These are phyloP conservation scores for Phytopythium kandeliae DNA, from an alignment of 352 stramenopile genomes.

Conservation along the genomic window DNA sequence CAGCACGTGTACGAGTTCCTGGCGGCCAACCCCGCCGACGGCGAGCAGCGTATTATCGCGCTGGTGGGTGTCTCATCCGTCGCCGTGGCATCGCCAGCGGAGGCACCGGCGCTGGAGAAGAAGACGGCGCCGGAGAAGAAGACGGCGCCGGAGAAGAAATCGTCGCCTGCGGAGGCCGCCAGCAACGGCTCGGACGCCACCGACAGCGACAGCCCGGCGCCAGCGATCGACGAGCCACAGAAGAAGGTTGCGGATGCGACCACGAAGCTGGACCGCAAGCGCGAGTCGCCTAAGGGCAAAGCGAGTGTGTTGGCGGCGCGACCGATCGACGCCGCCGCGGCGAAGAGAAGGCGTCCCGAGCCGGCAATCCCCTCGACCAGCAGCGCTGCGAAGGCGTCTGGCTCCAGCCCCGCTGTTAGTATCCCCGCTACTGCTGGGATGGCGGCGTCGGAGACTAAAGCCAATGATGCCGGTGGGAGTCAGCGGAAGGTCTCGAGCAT, in stretches of 20 bases:
- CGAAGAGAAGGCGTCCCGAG: slow-evolving; percentile 6
- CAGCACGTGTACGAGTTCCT: slow-evolving; percentile 40
- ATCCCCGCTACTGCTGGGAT: background rate
- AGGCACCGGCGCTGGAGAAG: background rate
- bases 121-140: slow-evolving; percentile 6
- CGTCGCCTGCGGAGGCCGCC: background rate
- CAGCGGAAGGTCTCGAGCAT: background rate
- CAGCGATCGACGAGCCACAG: background rate
- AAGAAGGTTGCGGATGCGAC: background rate
- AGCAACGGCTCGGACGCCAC: slow-evolving; percentile 5
- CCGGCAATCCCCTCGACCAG: background rate
- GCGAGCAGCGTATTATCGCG: slow-evolving; percentile 25
- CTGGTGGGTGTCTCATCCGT: slow-evolving; percentile 13
- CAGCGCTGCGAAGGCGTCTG: background rate
- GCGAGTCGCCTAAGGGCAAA: background rate
- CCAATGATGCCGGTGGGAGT: background rate
- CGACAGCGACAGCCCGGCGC: slow-evolving; percentile 3
- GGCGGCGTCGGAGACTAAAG: background rate
- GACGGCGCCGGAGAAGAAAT: background rate
- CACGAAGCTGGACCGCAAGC: background rate
- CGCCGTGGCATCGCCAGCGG: slow-evolving; percentile 5
- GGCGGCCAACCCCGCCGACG: slow-evolving; percentile 25
- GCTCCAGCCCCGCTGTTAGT: background rate
- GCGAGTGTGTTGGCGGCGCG: background rate
- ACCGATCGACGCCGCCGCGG: background rate